Base-by-base conservation (phyloP, 2,329 filamentous ascomycete genomes). In the Alternaria gaisen region DNA sequence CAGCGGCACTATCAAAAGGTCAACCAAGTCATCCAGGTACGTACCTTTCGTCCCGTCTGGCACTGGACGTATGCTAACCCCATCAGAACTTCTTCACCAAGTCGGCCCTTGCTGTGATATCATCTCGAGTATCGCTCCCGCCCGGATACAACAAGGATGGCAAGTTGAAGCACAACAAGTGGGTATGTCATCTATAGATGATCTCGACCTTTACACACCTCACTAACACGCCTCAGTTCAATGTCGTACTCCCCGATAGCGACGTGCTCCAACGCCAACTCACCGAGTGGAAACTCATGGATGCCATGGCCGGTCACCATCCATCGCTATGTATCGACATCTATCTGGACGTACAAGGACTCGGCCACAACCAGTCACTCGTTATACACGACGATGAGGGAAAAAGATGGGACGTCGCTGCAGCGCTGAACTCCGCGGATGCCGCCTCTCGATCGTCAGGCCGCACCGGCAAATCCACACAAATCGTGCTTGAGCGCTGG, bases 401-500 rank as follows among this genome's bases (percentile, higher is more conserved):
- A 51, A 97, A 96, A 82, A 88, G 92, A 64, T 97, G 92, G 91
- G 93, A 98, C 81, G 94, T 97, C 18, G 82, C 91, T 70, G 93
- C 96, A 74, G 91, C 93, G 43, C 83, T 98, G 62, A 90, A 90
- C 72, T 84, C 86, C 41, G 88, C 88, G 77, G 78, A 80, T 56
- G 76, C 80, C 22, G 72, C 78, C 58, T 73, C 79, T 22, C 74
- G 76, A 38, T 88, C 88, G 77, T 64, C 86, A 75, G 74, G 77
- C 65, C 77, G 74, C 34, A 76, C 77, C 50, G 74, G 76, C 54
- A 80, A 78, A 56, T 76, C 80, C 36, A 89, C 88, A 57, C 91
- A 96, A 75, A 87, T 99, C 58, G 85, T 97, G 53, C 83, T 99
- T 64, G 95, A 99, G 81, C 87, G 94, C 69, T 99, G 95, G 95